Conservation (phyloP, 2,329 filamentous ascomycete genomes). For the Clarireedia monteithiana region DNA sequence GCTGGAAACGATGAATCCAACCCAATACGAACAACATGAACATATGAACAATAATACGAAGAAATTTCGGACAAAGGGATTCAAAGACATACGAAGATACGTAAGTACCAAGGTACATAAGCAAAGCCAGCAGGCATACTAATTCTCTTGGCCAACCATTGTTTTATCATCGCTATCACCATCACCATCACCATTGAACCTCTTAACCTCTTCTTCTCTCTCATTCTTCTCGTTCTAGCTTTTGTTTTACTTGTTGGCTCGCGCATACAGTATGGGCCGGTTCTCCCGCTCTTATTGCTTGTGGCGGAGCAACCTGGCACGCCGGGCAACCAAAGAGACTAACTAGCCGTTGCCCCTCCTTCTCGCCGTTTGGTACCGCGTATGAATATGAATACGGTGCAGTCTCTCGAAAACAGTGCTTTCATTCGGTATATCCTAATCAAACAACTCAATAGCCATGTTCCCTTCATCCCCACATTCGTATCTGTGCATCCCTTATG, state of each 20-base stretch:
- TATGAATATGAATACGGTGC: background rate
- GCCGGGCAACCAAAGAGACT: background rate
- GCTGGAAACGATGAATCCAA: too few species aligned
- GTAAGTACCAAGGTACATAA: background rate
- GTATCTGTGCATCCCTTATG: background rate
- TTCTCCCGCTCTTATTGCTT: background rate
- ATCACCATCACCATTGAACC: background rate
- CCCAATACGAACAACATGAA: too few species aligned
- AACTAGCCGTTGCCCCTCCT: background rate
- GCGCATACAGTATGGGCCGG: background rate
- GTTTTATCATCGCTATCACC: background rate
- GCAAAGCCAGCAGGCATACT: background rate
- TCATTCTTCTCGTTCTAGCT: background rate
- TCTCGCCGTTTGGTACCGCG: background rate
- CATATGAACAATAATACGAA: too few species aligned
- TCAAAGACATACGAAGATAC: too few species aligned
- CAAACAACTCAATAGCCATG: background rate
- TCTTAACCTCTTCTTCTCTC: background rate
- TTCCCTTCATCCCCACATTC: background rate
- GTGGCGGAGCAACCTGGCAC: background rate
- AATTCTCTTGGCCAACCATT: too few species aligned
- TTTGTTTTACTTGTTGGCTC: background rate
- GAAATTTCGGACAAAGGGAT: too few species aligned
- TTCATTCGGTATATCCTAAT: background rate
- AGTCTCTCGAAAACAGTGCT: background rate